These are phyloP conservation scores for Trichoderma virens DNA, from an alignment of 495 filamentous ascomycete species.

Conservation along the genomic window DNA sequence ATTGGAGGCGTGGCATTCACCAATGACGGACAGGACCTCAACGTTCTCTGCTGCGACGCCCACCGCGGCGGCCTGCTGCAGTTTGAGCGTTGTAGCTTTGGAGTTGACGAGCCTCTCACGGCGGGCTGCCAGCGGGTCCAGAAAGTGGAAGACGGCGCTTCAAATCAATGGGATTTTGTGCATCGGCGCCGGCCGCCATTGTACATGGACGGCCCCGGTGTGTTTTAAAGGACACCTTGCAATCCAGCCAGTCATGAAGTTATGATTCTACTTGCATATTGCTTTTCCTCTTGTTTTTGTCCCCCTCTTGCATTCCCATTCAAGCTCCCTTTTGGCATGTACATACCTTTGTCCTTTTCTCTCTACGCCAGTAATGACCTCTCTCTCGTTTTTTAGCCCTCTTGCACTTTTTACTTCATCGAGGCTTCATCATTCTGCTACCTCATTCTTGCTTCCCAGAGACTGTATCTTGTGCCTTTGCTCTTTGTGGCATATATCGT, in stretches of 20 bases:
- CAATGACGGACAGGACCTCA: conserved; percentile 62
- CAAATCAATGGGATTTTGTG: neutral
- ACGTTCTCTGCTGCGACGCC: conserved; percentile 66
- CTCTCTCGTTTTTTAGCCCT: neutral
- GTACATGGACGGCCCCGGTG: neutral
- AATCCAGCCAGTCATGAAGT: neutral
- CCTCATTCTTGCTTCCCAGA: too few relatives aligned
- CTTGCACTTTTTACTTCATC: too few relatives aligned
- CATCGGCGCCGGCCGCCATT: neutral
- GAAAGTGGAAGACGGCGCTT: neutral
- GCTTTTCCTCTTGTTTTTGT: neutral
- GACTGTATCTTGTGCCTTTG: too few relatives aligned
- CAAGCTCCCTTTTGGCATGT: neutral
- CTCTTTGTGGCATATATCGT: too few relatives aligned
- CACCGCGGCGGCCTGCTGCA: conserved; percentile 74
- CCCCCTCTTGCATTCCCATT: neutral
- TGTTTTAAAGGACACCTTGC: neutral
- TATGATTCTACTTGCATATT: neutral
- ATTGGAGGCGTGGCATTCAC: conserved; percentile 70
- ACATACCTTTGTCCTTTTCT: neutral
- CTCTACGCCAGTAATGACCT: neutral
- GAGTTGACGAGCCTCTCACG: neutral
- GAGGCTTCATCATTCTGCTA: too few relatives aligned
- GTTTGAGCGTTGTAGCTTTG: conserved; percentile 49
- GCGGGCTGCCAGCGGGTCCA: neutral